Conservation (phyloP, 2,329 filamentous ascomycete genomes). For the Epichloe baconii region DNA sequence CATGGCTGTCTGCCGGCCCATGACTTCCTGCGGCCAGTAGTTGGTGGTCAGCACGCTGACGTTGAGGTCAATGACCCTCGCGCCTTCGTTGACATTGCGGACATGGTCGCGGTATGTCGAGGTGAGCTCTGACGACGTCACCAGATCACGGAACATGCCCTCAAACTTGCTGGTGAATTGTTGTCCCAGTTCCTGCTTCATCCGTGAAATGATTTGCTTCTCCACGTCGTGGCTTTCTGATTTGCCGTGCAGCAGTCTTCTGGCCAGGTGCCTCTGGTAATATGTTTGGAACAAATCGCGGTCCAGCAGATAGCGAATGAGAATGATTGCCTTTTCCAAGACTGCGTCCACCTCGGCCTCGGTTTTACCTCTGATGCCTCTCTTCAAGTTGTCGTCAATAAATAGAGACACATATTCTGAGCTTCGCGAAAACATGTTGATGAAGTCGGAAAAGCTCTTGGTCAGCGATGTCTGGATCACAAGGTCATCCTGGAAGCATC, state of each 20-base stretch:
- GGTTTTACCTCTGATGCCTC: conserved; percentile 84
- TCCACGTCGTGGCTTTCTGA: conserved; percentile 86
- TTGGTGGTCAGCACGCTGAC: conserved; percentile 85
- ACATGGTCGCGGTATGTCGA: conserved; percentile 61
- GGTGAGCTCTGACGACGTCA: conserved; percentile 72
- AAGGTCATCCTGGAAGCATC: conserved; percentile 63
- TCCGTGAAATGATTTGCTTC: conserved; percentile 87
- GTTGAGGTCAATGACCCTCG: conserved; percentile 54
- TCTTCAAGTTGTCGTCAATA: conserved; percentile 92
- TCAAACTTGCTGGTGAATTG: conserved; percentile 89
- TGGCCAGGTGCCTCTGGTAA: conserved; percentile 93
- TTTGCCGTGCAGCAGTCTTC: conserved; percentile 75
- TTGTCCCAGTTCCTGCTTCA: conserved; percentile 94
- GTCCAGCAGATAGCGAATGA: conserved; percentile 79
- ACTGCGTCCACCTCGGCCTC: conserved; percentile 75
- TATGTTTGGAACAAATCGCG: conserved; percentile 94
- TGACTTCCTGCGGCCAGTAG: conserved; percentile 86
- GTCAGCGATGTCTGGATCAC: conserved; percentile 71
- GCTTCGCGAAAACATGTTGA: conserved; percentile 75
- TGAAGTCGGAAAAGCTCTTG: conserved; percentile 81
- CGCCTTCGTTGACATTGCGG: conserved; percentile 33
- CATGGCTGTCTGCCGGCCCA: conserved; percentile 48
- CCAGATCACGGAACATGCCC: conserved; percentile 96
- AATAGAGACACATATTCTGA: conserved; percentile 93
- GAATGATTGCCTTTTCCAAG: conserved; percentile 76